Conservation (phyloP, 176 grass and related monocot genomes). For the Juncus inflexus region DNA sequence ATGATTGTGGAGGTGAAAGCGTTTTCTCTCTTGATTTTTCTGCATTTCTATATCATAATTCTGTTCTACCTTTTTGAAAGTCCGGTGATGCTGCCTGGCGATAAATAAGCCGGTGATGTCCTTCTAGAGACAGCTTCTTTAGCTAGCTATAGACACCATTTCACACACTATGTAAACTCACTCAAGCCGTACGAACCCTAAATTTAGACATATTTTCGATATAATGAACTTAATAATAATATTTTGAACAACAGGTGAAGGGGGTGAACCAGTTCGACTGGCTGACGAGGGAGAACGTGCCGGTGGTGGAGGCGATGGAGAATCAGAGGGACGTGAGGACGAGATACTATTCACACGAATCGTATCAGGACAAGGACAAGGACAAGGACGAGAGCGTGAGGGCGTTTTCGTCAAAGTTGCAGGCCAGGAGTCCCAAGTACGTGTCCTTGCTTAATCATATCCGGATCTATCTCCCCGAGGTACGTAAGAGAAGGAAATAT, state of each 20-base stretch:
- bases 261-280: slow-evolving; percentile 94
- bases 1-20: slow-evolving; percentile 61
- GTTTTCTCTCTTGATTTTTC: too few relatives aligned
- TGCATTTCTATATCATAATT: too few relatives aligned
- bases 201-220: too few relatives aligned
- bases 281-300: slow-evolving; percentile 92
- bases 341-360: slow-evolving; percentile 26
- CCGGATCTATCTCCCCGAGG: slow-evolving; percentile 97
- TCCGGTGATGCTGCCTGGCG: too few relatives aligned
- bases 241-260: slow-evolving; percentile 20
- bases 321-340: slow-evolving; percentile 57
- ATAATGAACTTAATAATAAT: too few relatives aligned
- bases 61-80: too few relatives aligned
- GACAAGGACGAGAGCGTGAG: slow-evolving; percentile 62
- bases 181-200: too few relatives aligned
- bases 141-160: too few relatives aligned
- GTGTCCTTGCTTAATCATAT: slow-evolving; percentile 87
- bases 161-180: too few relatives aligned
- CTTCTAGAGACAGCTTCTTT: too few relatives aligned
- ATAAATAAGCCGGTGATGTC: too few relatives aligned
- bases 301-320: slow-evolving; percentile 90
- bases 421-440: slow-evolving; percentile 87
- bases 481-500: too few relatives aligned
- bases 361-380: background rate
- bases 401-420: slow-evolving; percentile 82